These are phyloP conservation scores for Cerrena zonata DNA, from an alignment of 1,284 basidiomycete genomes.

Conservation along the genomic window DNA sequence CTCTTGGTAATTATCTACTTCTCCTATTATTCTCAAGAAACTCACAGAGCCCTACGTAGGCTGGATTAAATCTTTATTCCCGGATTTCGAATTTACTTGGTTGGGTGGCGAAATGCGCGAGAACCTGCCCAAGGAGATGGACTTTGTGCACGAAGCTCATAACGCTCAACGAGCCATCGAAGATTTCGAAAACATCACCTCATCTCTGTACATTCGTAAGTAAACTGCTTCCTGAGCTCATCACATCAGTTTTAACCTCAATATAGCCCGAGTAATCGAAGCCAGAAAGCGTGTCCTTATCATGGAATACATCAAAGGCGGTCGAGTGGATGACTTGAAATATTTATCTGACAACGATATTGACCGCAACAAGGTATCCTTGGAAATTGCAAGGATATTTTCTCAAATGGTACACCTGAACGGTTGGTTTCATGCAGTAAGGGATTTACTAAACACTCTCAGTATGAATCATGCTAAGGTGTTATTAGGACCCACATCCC, in stretches of 20 bases:
- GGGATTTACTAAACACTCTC: slow-evolving; percentile 28
- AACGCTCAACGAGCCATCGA: slow-evolving; percentile 72
- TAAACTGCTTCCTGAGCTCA: background rate
- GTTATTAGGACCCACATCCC: slow-evolving; percentile 72
- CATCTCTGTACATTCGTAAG: slow-evolving; percentile 79
- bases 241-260: background rate
- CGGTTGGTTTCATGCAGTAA: slow-evolving; percentile 83
- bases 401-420: slow-evolving; percentile 91
- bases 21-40: background rate
- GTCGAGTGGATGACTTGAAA: slow-evolving; percentile 81
- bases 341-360: slow-evolving; percentile 83
- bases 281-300: slow-evolving; percentile 84
- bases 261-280: slow-evolving; percentile 64
- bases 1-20: slow-evolving; percentile 42
- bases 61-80: slow-evolving; percentile 85
- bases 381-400: slow-evolving; percentile 88
- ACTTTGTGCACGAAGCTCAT: slow-evolving; percentile 84
- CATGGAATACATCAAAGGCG: slow-evolving; percentile 92
- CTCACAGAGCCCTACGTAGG: slow-evolving; percentile 34
- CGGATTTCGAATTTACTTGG: slow-evolving; percentile 93
- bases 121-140: slow-evolving; percentile 92
- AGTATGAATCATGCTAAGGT: too few relatives aligned
- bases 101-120: slow-evolving; percentile 88
- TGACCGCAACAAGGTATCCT: slow-evolving; percentile 87
- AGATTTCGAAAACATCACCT: slow-evolving; percentile 73